These are phyloP conservation scores for Vaccinium corymbosum DNA, from an alignment of 148 eudicot genomes.

Conservation along the genomic window DNA sequence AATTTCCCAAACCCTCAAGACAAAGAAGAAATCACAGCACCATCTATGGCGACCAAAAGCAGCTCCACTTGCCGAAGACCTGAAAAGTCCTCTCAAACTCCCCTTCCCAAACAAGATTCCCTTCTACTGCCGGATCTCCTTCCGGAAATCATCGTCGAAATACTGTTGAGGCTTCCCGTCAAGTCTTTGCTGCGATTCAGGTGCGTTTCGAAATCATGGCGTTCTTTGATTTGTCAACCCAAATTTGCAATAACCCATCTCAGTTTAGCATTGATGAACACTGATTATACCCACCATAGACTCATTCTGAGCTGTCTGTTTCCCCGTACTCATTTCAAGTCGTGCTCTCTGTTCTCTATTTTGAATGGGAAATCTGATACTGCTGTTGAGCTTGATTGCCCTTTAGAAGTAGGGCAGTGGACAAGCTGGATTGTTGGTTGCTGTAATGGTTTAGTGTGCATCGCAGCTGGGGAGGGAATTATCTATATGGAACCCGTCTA, in stretches of 20 bases:
- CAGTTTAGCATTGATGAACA: background rate
- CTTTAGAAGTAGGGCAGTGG: background rate
- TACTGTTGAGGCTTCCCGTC: background rate
- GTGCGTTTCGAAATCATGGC: conserved; percentile 33
- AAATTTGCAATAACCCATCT: conserved; percentile 25
- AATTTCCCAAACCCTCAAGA: background rate
- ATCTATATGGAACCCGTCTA: conserved; percentile 14
- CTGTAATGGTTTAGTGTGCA: conserved; percentile 31
- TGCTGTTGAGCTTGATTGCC: background rate
- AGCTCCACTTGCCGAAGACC: background rate
- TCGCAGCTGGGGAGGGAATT: conserved; percentile 6
- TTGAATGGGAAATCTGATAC: background rate
- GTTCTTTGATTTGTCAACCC: conserved; percentile 29
- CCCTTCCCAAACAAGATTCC: background rate
- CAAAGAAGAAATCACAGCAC: background rate
- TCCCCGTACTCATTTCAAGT: background rate
- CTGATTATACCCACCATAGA: background rate
- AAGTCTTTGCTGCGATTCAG: conserved; percentile 15
- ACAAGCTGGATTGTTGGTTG: background rate
- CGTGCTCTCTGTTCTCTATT: background rate
- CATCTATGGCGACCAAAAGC: background rate
- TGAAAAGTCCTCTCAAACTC: background rate
- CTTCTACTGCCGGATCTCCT: conserved; percentile 5
- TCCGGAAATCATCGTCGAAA: conserved; percentile 12
- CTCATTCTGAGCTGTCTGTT: background rate